Conservation (phyloP, 1,284 basidiomycete species). For the Moesziomyces aphidis region DNA sequence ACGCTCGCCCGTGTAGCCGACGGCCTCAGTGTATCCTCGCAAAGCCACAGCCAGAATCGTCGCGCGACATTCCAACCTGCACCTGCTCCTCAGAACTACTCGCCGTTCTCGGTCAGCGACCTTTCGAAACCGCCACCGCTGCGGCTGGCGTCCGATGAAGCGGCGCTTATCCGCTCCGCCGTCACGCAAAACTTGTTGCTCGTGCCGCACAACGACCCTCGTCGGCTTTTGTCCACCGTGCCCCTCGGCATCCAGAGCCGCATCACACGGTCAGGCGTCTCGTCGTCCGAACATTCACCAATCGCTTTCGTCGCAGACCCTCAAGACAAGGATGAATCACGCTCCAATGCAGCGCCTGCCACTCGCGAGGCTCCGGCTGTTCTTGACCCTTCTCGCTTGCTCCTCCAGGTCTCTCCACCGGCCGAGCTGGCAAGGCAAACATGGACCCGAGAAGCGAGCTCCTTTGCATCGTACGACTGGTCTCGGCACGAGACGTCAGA, state of each 20-base stretch:
- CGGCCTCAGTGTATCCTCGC: conserved; percentile 19
- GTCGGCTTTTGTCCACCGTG: conserved; percentile 2
- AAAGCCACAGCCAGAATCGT: conserved; percentile 1
- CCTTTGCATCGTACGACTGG: conserved; percentile 16
- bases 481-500: conserved; percentile 18
- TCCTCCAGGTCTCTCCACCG: conserved; percentile 42
- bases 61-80: conserved; percentile 14
- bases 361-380: not conserved
- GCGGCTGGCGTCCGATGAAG: conserved; percentile 15
- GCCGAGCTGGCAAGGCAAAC: conserved; percentile 19
- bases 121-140: not conserved
- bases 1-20: conserved; percentile 32
- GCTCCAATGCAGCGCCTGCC: not conserved
- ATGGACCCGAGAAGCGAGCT: conserved; percentile 23
- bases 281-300: not conserved
- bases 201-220: conserved; percentile 27
- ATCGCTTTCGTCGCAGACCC: conserved; percentile 34
- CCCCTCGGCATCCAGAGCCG: conserved; percentile 31
- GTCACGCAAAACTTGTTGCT: conserved; percentile 14
- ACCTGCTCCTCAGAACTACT: not conserved
- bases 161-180: conserved; percentile 4
- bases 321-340: not conserved
- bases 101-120: not conserved
- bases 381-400: conserved; percentile 31
- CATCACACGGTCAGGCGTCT: conserved; percentile 3